Conservation (phyloP, 2,329 filamentous ascomycete species). For the Ophiostoma fasciatum region DNA sequence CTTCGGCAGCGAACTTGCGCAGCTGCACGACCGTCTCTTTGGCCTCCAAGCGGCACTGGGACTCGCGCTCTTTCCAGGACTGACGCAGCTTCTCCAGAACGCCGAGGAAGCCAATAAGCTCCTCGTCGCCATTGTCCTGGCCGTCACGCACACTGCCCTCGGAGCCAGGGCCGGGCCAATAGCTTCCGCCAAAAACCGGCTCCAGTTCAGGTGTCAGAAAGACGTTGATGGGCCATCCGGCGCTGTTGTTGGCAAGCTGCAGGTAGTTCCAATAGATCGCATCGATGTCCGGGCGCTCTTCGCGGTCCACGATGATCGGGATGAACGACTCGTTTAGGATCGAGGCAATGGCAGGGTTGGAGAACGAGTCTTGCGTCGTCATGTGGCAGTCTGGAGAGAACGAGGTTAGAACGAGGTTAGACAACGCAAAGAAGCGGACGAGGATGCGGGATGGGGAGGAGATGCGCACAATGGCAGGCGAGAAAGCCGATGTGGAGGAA, state of each 20-base stretch:
- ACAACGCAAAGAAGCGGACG: not conserved
- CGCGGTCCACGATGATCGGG: conserved; percentile 82
- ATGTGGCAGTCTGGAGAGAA: conserved; percentile 59
- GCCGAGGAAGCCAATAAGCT: conserved; percentile 57
- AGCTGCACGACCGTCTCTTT: conserved; percentile 69
- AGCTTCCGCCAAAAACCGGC: conserved; percentile 90
- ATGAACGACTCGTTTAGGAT: conserved; percentile 80
- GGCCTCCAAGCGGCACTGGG: conserved; percentile 70
- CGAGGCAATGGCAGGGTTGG: conserved; percentile 62
- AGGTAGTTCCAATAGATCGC: conserved; percentile 98
- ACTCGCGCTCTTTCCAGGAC: conserved; percentile 70
- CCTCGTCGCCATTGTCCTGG: conserved; percentile 28
- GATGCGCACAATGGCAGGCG: conserved; percentile 69
- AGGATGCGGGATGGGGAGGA: not conserved
- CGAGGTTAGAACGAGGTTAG: conserved; percentile 17
- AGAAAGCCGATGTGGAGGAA: conserved; percentile 93
- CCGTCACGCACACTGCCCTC: conserved; percentile 24
- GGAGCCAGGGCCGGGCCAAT: conserved; percentile 74
- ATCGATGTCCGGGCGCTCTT: conserved; percentile 88
- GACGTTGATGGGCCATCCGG: conserved; percentile 93
- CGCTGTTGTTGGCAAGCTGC: conserved; percentile 76
- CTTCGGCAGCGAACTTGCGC: conserved; percentile 77
- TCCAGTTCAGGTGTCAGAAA: conserved; percentile 88
- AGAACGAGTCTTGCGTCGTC: conserved; percentile 86
- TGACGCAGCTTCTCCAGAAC: conserved; percentile 65